A percentile compares a stretch with the other conserved stretches of the same genome.
Conservation (phyloP, 2,329 filamentous ascomycete genomes). For the Pseudocercospora cruenta region DNA sequence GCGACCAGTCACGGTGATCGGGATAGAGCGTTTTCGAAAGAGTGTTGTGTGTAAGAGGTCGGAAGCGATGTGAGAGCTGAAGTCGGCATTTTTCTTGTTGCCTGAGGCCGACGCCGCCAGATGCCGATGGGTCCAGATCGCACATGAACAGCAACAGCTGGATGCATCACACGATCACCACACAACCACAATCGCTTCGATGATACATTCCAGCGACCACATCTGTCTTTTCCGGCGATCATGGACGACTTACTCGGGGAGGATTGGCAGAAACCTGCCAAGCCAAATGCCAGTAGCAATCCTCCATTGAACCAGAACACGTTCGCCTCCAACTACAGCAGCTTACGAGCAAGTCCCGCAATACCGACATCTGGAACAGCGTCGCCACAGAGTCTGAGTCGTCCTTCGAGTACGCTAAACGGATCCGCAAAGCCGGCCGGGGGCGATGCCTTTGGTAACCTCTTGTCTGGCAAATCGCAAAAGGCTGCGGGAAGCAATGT, state of each 20-base stretch:
- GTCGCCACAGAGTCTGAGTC: constrained; percentile 36
- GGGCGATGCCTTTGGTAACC: constrained; percentile 76
- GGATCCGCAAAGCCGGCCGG: constrained; percentile 56
- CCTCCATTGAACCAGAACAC: constrained; percentile 32
- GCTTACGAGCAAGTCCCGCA: constrained; percentile 44
- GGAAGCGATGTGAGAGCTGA: neutral
- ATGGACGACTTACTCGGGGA: constrained; percentile 57
- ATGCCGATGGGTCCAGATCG: neutral
- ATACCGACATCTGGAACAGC: constrained; percentile 43
- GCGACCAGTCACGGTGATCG: too few species aligned
- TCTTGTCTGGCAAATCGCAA: constrained; percentile 66
- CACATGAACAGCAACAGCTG: constrained; percentile 1
- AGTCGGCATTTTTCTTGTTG: neutral
- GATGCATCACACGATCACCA: neutral
- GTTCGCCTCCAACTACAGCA: constrained; percentile 37
- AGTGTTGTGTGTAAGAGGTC: neutral
- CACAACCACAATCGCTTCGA: neutral
- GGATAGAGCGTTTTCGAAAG: neutral
- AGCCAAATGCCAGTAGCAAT: constrained; percentile 25
- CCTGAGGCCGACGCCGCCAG: neutral
- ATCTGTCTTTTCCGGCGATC: neutral
- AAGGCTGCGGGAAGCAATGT: constrained; percentile 69
- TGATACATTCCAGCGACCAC: neutral
- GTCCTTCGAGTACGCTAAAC: constrained; percentile 46
- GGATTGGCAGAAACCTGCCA: constrained; percentile 48